Evolutionary conservation across 106 monocot genomes (phyloP).

Genomic region (Agapanthus africanus): DNA sequence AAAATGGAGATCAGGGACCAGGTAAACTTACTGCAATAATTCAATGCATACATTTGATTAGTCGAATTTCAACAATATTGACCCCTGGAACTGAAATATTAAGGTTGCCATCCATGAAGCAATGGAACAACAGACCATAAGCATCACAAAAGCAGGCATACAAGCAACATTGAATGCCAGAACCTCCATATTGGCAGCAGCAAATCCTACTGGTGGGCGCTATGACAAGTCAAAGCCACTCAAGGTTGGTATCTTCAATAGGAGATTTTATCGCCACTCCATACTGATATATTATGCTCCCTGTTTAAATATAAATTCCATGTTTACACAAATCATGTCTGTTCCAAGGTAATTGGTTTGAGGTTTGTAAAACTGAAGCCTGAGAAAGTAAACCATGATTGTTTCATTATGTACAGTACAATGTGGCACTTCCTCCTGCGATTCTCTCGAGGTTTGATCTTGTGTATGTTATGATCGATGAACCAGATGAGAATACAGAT

Average conservation of each 20-base stretch:
- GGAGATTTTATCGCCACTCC: too few species aligned
- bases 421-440: conserved; percentile 82
- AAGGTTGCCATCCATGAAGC: conserved; percentile 99
- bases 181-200: conserved; percentile 95
- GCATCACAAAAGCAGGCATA: conserved; percentile 99
- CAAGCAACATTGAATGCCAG: conserved; percentile 98
- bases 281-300: too few species aligned
- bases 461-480: conserved; percentile 94
- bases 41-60: too few species aligned
- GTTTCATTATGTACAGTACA: conserved; percentile 76
- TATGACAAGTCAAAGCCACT: conserved; percentile 97
- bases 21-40: conserved; percentile 28
- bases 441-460: conserved; percentile 81
- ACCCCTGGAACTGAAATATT: not conserved
- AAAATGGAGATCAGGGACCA: conserved; percentile 98
- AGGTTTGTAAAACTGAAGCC: not conserved
- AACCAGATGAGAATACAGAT: conserved; percentile 91
- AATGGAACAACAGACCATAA: conserved; percentile 99
- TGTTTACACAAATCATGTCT: too few species aligned
- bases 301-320: too few species aligned
- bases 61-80: not conserved
- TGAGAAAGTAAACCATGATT: too few species aligned
- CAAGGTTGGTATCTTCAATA: too few species aligned
- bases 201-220: conserved; percentile 94
- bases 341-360: not conserved